These are phyloP conservation scores for Jimgerdemannia flammicorona DNA, from an alignment of 192 early-diverging fungal genomes.

Conservation along the genomic window DNA sequence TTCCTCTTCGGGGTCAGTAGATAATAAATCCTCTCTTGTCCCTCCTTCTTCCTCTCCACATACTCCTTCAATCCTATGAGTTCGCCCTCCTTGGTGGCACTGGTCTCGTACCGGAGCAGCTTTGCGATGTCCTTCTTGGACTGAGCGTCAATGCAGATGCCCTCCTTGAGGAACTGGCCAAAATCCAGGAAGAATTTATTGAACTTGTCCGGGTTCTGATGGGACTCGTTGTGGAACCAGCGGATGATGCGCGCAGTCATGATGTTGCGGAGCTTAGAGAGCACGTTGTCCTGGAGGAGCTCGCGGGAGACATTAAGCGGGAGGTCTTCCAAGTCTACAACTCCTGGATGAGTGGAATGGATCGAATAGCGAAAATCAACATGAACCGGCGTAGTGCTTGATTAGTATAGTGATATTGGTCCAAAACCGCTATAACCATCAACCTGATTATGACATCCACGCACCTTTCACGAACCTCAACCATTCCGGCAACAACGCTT, in stretches of 20 bases:
- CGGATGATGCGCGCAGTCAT: constrained; percentile 52
- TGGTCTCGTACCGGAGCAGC: constrained; percentile 58
- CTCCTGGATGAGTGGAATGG: constrained; percentile 28
- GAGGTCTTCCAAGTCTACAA: constrained; percentile 82
- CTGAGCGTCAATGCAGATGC: constrained; percentile 65
- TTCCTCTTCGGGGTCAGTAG: constrained; percentile 50
- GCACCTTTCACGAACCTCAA: constrained; percentile 64
- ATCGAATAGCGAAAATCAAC: background rate
- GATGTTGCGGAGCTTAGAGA: constrained; percentile 55
- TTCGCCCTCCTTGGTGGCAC: constrained; percentile 26
- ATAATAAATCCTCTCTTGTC: constrained; percentile 77
- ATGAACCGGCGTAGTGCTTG: background rate
- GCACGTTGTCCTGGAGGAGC: constrained; percentile 66
- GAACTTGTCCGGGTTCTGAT: constrained; percentile 37
- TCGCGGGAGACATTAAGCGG: constrained; percentile 85
- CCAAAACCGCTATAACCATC: no score
- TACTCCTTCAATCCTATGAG: constrained; percentile 66
- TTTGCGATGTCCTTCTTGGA: constrained; percentile 50
- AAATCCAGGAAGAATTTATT: constrained; percentile 61
- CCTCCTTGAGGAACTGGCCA: constrained; percentile 70
- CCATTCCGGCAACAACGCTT: constrained; percentile 72
- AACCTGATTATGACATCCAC: background rate
- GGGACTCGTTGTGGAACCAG: constrained; percentile 52
- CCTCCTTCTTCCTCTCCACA: constrained; percentile 60
- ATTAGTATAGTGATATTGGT: no score